These are phyloP conservation scores for Goffeauzyma gilvescens DNA, from an alignment of 768 basidiomycete species.

Conservation along the genomic window DNA sequence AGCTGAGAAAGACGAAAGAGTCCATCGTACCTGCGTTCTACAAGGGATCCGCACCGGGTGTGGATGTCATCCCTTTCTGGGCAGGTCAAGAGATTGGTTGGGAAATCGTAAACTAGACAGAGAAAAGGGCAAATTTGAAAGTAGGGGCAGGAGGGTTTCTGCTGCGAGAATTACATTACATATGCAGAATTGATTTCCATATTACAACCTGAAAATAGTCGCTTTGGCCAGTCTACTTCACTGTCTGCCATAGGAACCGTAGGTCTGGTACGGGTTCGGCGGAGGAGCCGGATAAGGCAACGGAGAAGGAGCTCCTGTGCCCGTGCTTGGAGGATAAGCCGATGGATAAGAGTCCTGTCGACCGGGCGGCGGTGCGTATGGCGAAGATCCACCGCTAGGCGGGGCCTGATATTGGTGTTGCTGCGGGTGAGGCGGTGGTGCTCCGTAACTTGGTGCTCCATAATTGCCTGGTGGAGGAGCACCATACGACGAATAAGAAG, in stretches of 20 bases:
- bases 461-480: slow-evolving; percentile 4
- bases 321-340: background rate
- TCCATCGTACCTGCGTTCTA: slow-evolving; percentile 37
- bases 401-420: background rate
- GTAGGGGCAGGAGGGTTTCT: too few relatives aligned
- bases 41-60: slow-evolving; percentile 23
- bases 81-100: slow-evolving; percentile 62
- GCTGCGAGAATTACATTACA: too few relatives aligned
- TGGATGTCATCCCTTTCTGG: slow-evolving; percentile 39
- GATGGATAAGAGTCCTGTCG: slow-evolving; percentile 9
- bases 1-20: too few relatives aligned
- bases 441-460: background rate
- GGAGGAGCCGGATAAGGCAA: slow-evolving; percentile 19
- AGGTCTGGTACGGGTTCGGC: too few relatives aligned
- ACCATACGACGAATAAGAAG: slow-evolving; percentile 17
- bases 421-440: background rate
- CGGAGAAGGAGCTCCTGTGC: slow-evolving; percentile 1
- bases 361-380: slow-evolving; percentile 9
- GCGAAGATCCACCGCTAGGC: background rate
- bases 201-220: too few relatives aligned
- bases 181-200: too few relatives aligned
- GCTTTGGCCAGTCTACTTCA: too few relatives aligned
- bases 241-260: too few relatives aligned
- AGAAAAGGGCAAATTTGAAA: too few relatives aligned
- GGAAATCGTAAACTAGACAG: too few relatives aligned